Conservation (phyloP, 2,329 filamentous ascomycete genomes). For the Exophiala mesophila region DNA sequence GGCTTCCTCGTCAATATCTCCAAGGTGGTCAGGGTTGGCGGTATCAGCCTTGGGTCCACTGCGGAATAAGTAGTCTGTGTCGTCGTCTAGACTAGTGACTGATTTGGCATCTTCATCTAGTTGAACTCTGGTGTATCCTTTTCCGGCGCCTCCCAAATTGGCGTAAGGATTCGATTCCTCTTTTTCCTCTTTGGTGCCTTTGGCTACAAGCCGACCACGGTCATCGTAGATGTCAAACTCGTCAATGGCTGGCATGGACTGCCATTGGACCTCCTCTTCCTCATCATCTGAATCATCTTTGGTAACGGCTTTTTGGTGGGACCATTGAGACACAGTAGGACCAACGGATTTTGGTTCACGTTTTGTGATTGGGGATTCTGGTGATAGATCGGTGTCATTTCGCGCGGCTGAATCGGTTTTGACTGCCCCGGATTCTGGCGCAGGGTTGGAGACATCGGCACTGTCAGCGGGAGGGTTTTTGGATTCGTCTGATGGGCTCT, state of each 20-base stretch:
- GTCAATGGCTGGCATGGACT: constrained; percentile 89
- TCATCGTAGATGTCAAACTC: constrained; percentile 96
- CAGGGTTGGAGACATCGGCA: background rate
- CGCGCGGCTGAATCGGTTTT: background rate
- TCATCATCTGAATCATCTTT: constrained; percentile 48
- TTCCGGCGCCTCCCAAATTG: constrained; percentile 73
- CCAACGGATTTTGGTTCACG: constrained; percentile 39
- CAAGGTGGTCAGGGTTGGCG: constrained; percentile 54
- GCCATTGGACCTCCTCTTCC: constrained; percentile 66
- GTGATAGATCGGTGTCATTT: background rate
- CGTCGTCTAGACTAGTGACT: constrained; percentile 92
- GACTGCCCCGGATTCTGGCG: too few relatives aligned
- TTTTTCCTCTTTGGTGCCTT: constrained; percentile 65
- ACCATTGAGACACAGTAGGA: constrained; percentile 69
- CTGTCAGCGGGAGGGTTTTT: too few relatives aligned
- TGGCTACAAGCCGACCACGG: constrained; percentile 78
- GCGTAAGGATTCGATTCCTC: constrained; percentile 59
- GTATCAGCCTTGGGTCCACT: constrained; percentile 47
- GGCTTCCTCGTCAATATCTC: constrained; percentile 63
- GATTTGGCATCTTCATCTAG: constrained; percentile 93
- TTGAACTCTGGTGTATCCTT: constrained; percentile 91
- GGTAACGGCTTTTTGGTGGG: constrained; percentile 71
- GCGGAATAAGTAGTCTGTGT: constrained; percentile 93
- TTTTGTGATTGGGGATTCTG: constrained; percentile 28
- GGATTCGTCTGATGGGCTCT: background rate